Conservation (phyloP, 2,329 filamentous ascomycete genomes). For the Thielaviopsis euricoi region DNA sequence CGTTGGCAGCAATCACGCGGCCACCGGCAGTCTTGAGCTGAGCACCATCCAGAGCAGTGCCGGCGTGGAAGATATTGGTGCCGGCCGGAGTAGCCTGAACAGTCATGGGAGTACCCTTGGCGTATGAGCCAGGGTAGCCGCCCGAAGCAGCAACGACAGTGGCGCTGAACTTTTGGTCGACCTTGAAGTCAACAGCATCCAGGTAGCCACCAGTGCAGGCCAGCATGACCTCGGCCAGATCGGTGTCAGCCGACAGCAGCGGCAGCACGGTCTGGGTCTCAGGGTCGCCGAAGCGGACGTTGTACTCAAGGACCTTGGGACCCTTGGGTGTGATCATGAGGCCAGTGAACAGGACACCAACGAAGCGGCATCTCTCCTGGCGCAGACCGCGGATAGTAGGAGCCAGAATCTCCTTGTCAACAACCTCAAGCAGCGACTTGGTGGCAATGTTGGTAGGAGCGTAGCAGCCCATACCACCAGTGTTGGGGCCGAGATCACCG, state of each 20-base stretch:
- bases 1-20: slow-evolving; percentile 84
- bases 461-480: slow-evolving; percentile 95
- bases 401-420: slow-evolving; percentile 71
- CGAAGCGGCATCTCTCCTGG: slow-evolving; percentile 56
- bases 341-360: slow-evolving; percentile 72
- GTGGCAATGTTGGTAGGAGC: slow-evolving; percentile 73
- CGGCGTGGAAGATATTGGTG: slow-evolving; percentile 80
- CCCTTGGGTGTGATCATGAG: slow-evolving; percentile 77
- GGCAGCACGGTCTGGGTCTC: slow-evolving; percentile 79
- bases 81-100: slow-evolving; percentile 29
- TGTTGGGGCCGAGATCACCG: slow-evolving; percentile 80
- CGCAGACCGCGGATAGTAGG: slow-evolving; percentile 83
- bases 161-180: slow-evolving; percentile 57
- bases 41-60: slow-evolving; percentile 49
- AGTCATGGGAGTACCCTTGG: slow-evolving; percentile 52
- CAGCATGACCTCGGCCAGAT: slow-evolving; percentile 77
- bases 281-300: slow-evolving; percentile 82
- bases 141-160: slow-evolving; percentile 89
- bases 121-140: slow-evolving; percentile 77
- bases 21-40: slow-evolving; percentile 67
- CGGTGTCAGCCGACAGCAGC: slow-evolving; percentile 59
- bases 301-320: slow-evolving; percentile 78
- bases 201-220: slow-evolving; percentile 66
- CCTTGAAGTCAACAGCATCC: slow-evolving; percentile 48
- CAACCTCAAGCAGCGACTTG: slow-evolving; percentile 54